These are phyloP conservation scores for Leavenworthia alabamica DNA, from an alignment of 345 rosid species.

Conservation along the genomic window DNA sequence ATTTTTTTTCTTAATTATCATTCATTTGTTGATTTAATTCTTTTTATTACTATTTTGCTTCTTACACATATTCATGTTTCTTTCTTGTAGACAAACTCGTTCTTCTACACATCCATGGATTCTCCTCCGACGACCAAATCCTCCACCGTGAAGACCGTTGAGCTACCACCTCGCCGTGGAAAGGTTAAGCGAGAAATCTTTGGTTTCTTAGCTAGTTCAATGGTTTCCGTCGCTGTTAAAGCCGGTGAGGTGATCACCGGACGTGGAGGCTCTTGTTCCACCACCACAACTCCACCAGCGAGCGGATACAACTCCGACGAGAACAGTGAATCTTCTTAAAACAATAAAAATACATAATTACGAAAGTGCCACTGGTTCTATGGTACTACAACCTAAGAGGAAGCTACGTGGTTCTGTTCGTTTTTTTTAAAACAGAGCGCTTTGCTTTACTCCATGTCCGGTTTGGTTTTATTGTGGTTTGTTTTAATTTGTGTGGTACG, in stretches of 20 bases:
- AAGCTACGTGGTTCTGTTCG: conserved; percentile 25
- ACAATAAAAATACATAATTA: neutral
- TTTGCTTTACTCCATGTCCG: conserved; percentile 4
- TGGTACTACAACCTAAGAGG: neutral
- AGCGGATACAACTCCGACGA: conserved; percentile 26
- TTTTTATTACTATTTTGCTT: neutral
- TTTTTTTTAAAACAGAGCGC: conserved; percentile 31
- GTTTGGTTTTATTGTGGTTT: conserved; percentile 16
- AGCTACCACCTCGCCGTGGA: conserved; percentile 30
- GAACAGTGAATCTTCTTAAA: conserved; percentile 10
- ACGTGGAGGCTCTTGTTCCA: conserved; percentile 15
- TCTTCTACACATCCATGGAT: conserved; percentile 25
- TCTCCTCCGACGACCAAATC: conserved; percentile 9
- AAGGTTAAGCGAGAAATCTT: conserved; percentile 30
- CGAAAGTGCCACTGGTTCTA: conserved; percentile 18
- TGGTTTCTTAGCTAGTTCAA: conserved; percentile 15
- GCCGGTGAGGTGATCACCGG: conserved; percentile 11
- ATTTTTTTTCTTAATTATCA: neutral
- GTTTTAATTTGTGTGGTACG: neutral
- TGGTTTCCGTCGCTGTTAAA: conserved; percentile 12
- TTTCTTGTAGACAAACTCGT: conserved; percentile 10
- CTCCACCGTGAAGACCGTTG: neutral
- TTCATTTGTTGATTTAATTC: neutral
- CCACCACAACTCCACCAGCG: conserved; percentile 19
- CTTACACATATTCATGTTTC: conserved; percentile 1